These are phyloP conservation scores for Yarrowia sp. DNA, from an alignment of 805 yeast genomes.

Conservation along the genomic window DNA sequence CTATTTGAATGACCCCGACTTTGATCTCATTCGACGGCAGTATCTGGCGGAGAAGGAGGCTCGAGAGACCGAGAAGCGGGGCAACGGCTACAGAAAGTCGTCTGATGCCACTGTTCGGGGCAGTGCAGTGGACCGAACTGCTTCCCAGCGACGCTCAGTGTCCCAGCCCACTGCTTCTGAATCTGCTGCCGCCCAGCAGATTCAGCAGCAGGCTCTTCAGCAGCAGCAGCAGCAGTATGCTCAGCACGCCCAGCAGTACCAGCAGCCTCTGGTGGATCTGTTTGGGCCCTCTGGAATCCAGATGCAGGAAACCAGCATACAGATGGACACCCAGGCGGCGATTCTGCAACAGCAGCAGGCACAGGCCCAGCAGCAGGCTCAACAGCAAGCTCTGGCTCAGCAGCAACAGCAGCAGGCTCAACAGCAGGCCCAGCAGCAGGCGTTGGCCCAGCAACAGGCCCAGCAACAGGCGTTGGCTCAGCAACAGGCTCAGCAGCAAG, in stretches of 20 bases:
- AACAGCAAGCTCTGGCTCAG: conserved; percentile 1
- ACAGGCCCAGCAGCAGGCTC: conserved; percentile 28
- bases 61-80: conserved; percentile 32
- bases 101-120: conserved; percentile 2
- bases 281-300: conserved; percentile 19
- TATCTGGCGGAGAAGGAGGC: conserved; percentile 64
- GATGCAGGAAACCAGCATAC: conserved; percentile 30
- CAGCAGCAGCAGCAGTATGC: conserved; percentile 28
- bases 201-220: conserved; percentile 32
- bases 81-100: conserved; percentile 6
- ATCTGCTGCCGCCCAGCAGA: conserved; percentile 31
- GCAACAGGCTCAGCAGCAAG: conserved; percentile 32
- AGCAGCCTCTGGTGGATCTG: conserved; percentile 30
- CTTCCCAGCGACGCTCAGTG: conserved; percentile 28
- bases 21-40: conserved; percentile 74
- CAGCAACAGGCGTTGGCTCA: conserved; percentile 27
- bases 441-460: conserved; percentile 19
- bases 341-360: conserved; percentile 27
- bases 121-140: background rate
- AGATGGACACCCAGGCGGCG: conserved; percentile 26
- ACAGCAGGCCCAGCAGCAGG: conserved; percentile 28
- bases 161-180: conserved; percentile 30
- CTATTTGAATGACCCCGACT: conserved; percentile 80
- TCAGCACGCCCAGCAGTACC: conserved; percentile 31
- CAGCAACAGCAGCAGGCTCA: conserved; percentile 28